Base-by-base conservation (phyloP, 768 basidiomycete genomes). In the Xerocomellus chrysenteron region DNA sequence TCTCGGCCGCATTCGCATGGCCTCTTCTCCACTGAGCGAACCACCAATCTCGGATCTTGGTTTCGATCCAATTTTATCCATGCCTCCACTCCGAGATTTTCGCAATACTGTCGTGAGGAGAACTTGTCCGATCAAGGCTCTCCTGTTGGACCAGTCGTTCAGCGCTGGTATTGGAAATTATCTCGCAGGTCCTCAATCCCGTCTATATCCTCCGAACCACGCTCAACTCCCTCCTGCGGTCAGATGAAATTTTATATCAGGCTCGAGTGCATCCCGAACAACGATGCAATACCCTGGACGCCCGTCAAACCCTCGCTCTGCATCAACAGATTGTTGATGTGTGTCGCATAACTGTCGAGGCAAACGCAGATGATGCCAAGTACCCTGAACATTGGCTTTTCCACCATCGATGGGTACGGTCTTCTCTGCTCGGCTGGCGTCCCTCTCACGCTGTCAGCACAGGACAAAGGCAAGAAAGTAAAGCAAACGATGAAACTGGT, bases 81-180 rank as follows among this genome's bases (percentile, higher is more conserved):
- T 88, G 83, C 87, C 86, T 8, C 55, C 76, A 30, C 61, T 86
- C 1, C 75, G 75, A 8, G 75, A 80, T 35, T 90, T 89, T 68
- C 68, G 72, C 45, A 52, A 65, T 0, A 59, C 75, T 17, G 75
- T 88, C 30, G 67, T 68, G 24, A 86, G 80, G 61, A 79, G 86
- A 52, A 72, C 78, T 5, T 86, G 85, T 54, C 84, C 89, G 4
- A 78, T 88, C 54, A 92, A 91, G 64, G 84, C 86, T 1, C 75
- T 92, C n/a, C 75, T 92, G 14, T 77, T 91, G 41, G 85, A 92
- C 68, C 89, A 92, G 67, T 82, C 85, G 0, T 91, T 92, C 73
- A 87, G 82, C 58, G 88, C 89, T 12, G 90, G 90, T 1, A 82
- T 92, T 11, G 87, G 90, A 4, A 92, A 92, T 67, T 92, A 89